A percentile compares a stretch with the other conserved stretches of the same genome.
Conservation (phyloP, 106 monocot species). For the Narthecium ossifragum region DNA sequence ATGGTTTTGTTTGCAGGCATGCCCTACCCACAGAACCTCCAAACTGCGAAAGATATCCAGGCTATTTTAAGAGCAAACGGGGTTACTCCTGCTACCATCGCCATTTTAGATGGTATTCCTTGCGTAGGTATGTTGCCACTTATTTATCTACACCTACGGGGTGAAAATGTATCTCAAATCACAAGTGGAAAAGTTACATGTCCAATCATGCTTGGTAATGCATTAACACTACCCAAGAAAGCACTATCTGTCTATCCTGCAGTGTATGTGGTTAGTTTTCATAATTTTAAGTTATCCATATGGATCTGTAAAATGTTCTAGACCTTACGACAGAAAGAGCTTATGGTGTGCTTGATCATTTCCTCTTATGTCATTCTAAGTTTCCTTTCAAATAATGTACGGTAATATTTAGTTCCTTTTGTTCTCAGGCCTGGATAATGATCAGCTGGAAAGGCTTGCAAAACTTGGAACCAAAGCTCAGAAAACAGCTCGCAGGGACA, state of each 20-base stretch:
- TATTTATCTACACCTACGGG: too few species aligned
- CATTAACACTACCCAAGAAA: too few species aligned
- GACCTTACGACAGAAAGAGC: too few species aligned
- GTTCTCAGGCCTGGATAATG: constrained; percentile 45
- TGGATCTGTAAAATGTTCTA: too few species aligned
- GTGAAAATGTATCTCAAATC: too few species aligned
- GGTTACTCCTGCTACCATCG: constrained; percentile 89
- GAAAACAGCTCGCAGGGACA: constrained; percentile 92
- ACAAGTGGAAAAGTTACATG: too few species aligned
- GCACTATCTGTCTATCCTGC: neutral
- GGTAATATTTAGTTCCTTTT: neutral
- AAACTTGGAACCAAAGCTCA: constrained; percentile 71
- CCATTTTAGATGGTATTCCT: constrained; percentile 85
- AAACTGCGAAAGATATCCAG: constrained; percentile 85
- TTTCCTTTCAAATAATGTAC: constrained; percentile 8
- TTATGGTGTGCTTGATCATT: too few species aligned
- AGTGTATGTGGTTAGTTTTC: neutral
- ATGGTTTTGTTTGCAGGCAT: constrained; percentile 61
- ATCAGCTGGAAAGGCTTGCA: constrained; percentile 85
- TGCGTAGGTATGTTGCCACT: constrained; percentile 68
- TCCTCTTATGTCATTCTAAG: too few species aligned
- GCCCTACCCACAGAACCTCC: constrained; percentile 88
- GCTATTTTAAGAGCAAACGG: constrained; percentile 78
- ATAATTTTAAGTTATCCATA: neutral
- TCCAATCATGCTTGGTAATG: too few species aligned